Evolutionary conservation across 1,284 basidiomycete species (phyloP), one percentile per base, ranked within the genome.

Genomic region (Rhodotorula sp.): DNA sequence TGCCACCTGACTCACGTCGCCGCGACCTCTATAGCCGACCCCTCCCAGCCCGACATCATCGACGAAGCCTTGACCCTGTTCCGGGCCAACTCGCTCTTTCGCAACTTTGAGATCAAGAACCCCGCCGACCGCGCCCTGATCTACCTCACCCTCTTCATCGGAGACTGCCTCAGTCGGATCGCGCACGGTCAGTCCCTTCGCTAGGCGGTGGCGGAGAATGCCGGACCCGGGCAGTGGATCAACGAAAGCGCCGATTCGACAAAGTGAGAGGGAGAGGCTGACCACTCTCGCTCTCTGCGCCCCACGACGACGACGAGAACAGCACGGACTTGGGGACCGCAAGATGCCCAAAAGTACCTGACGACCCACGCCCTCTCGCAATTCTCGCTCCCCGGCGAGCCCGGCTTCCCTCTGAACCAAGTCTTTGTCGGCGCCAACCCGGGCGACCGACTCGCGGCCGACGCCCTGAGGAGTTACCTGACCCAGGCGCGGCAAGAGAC

Each of bases 21-120:
- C 56, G 58, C 56, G 78, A 89, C 43, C 14, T 47, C 4, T n/a
- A 12, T 72, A 85, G 92, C 91, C 76, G 92, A 96, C 81, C 85
- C 89, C 0, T 86, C 87, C 18, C 85, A 89, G 73, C 86, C 88
- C 56, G 97, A 99, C 82, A 94, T 99, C 78, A 87, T 99, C 77
- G 95, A 98, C 82, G 97, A 99, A 84, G 90, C 93, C 5, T 86
- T 99, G 66, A 93, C 97, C 84, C 89, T 99, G 69, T 99, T 99
- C 85, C 91, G 97, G 64, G 95, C 97, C 80, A 99, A 99, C 84
- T 97, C 94, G 60, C 90, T 99, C 73, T 99, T 99, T 84, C 91
- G 97, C 80, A 99, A 99, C 85, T 99, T 99, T 81, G 97, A 99
- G 85, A 99, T 99, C 88, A 97, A 98, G 83, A 80, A 97, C 39